Conservation (phyloP, 2,329 filamentous ascomycete species). For the Arthroderma sp. region DNA sequence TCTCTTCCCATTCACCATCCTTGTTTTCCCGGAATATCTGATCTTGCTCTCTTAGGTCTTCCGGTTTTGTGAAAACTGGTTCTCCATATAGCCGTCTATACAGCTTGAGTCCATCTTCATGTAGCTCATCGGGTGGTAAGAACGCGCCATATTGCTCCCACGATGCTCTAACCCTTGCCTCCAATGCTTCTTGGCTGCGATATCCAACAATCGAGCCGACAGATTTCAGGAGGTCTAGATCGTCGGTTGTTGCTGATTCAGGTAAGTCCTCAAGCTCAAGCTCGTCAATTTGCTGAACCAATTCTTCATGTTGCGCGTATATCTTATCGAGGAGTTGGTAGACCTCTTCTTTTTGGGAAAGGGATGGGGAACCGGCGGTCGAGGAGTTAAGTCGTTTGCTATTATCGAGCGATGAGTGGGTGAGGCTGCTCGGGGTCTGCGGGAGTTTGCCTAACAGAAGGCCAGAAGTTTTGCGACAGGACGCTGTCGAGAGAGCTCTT, state of each 20-base stretch:
- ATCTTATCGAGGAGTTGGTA: constrained; percentile 30
- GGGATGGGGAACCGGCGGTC: neutral
- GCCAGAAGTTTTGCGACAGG: neutral
- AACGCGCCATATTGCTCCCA: constrained; percentile 65
- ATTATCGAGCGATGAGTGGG: neutral
- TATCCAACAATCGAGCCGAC: constrained; percentile 23
- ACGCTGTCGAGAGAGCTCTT: constrained; percentile 15
- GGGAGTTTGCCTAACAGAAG: constrained; percentile 8
- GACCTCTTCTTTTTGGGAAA: constrained; percentile 22
- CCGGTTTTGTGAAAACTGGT: constrained; percentile 32
- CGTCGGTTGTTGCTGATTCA: constrained; percentile 17
- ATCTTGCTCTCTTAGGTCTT: constrained; percentile 23
- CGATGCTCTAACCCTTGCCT: constrained; percentile 50
- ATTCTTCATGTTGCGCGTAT: constrained; percentile 25
- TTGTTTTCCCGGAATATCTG: constrained; percentile 29
- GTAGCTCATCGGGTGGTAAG: constrained; percentile 60
- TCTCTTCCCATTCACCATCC: constrained; percentile 28
- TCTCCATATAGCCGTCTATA: constrained; percentile 74
- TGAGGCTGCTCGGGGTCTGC: neutral
- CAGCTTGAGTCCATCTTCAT: constrained; percentile 56
- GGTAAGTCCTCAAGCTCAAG: constrained; percentile 22
- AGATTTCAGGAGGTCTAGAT: constrained; percentile 20
- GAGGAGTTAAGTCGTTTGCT: constrained; percentile 7
- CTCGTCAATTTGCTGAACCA: constrained; percentile 27
- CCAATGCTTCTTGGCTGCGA: constrained; percentile 23